These are phyloP conservation scores for Aspergillus puulaauensis DNA, from an alignment of 2,329 filamentous ascomycete species.

Conservation along the genomic window DNA sequence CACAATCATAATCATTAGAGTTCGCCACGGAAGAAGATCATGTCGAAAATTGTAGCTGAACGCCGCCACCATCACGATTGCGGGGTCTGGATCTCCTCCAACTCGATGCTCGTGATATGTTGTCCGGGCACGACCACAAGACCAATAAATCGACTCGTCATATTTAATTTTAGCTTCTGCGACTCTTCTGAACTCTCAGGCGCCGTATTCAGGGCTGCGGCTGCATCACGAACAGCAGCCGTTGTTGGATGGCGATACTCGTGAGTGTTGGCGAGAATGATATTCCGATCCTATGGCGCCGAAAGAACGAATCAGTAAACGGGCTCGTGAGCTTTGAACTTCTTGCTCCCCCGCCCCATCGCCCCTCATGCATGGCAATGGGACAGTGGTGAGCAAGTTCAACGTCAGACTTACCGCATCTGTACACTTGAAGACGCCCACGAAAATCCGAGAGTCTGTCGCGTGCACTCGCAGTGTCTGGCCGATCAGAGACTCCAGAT, in stretches of 20 bases:
- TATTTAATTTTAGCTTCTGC: slow-evolving; percentile 59
- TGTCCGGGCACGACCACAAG: slow-evolving; percentile 85
- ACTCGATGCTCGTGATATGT: slow-evolving; percentile 82
- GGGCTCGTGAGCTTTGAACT: slow-evolving; percentile 1
- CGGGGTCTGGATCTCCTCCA: slow-evolving; percentile 64
- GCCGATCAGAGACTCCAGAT: slow-evolving; percentile 64
- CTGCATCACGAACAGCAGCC: slow-evolving; percentile 45
- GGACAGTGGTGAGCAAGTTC: not conserved
- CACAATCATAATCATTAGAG: slow-evolving; percentile 1
- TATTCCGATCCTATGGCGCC: slow-evolving; percentile 70
- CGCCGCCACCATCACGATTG: slow-evolving; percentile 15
- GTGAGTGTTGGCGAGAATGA: slow-evolving; percentile 81
- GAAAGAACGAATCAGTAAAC: slow-evolving; percentile 16
- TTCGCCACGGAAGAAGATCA: slow-evolving; percentile 5
- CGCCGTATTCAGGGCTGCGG: slow-evolving; percentile 34
- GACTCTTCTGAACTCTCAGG: slow-evolving; percentile 16
- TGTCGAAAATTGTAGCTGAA: slow-evolving; percentile 3
- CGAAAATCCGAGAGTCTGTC: slow-evolving; percentile 82
- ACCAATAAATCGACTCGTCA: slow-evolving; percentile 84
- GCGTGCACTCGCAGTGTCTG: slow-evolving; percentile 77
- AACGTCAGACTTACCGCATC: slow-evolving; percentile 67
- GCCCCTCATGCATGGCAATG: not conserved
- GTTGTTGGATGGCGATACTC: slow-evolving; percentile 79
- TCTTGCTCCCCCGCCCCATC: not conserved
- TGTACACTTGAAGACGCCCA: slow-evolving; percentile 90